Base-by-base conservation (phyloP, 78 protist species). In the Parvularia atlantis region DNA sequence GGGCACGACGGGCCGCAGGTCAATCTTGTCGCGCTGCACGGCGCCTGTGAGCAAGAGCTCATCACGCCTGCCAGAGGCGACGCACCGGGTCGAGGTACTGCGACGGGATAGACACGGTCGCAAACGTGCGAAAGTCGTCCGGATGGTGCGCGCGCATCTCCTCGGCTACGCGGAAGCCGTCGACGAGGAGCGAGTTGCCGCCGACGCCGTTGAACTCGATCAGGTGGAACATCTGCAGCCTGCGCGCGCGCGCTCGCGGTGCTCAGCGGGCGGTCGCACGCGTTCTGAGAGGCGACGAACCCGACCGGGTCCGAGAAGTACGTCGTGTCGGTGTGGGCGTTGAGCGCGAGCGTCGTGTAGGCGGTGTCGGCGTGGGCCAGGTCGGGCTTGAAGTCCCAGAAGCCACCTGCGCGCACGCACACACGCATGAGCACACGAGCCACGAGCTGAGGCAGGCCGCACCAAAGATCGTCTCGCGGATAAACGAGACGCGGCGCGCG, bases 281-380 rank as follows among this genome's bases (percentile, higher is more conserved):
- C 5, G 19, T 14, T 5, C 59, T 6, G 59, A 14, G 4, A 14
- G 5, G 35, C 14, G 2, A 54, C 44, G 2, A 28, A 73, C 77
- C 79, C 71, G 37, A 33, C 40, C 10, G 84, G 78, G 11, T 73
- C 69, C 56, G 48, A 19, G n/a, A 28, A 68, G 76, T 80, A 80
- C 22, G 78, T 71, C 28, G 19, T 31, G 2, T 80, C 85, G 16
- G 71, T 73, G 60, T 80, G 85, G 26, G 79, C 39, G 7, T 16
- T 57, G 39, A 80, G 66, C 11, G 48, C 75, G 39, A 71, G 33
- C 31, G 52, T 43, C 16, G 79, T 41, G 77, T 82, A 82, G 36
- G 86, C 86, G 26, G 77, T 74, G 54, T 82, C 86, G 26, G 33
- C 75, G 7, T 61, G 52, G 13, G 43, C 6, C 24, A 37, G 7